Conservation (phyloP, 345 rosid genomes). For the Ailanthus altissimus region DNA sequence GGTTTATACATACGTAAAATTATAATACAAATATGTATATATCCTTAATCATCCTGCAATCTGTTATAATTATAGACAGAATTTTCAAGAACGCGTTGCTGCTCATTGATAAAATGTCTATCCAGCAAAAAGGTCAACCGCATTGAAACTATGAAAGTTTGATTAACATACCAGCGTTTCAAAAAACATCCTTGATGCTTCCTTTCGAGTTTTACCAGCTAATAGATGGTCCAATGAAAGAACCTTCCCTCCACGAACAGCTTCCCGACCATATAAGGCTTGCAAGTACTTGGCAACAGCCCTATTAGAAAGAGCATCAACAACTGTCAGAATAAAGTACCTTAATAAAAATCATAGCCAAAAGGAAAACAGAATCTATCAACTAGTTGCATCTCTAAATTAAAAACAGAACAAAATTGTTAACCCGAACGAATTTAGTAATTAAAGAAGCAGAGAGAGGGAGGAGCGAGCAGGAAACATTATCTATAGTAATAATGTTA, state of each 20-base stretch:
- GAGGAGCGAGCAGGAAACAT: neutral
- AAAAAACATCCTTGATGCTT: constrained; percentile 97
- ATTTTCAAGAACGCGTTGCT: neutral
- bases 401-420: neutral
- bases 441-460: neutral
- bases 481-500: neutral
- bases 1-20: neutral
- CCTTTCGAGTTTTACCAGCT: constrained; percentile 93
- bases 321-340: constrained; percentile 3
- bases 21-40: neutral
- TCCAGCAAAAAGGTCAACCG: neutral
- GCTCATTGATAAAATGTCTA: neutral
- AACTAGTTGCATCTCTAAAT: neutral
- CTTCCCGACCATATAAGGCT: constrained; percentile 67
- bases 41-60: neutral
- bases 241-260: constrained; percentile 53
- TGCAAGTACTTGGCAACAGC: constrained; percentile 95
- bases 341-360: neutral
- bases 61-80: neutral
- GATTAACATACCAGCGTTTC: constrained; percentile 81
- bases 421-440: neutral
- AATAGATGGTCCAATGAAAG: constrained; percentile 69
- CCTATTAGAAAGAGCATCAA: constrained; percentile 38
- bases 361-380: neutral
- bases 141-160: neutral